These are phyloP conservation scores for Populus alba DNA, from an alignment of 345 rosid genomes.

Conservation along the genomic window DNA sequence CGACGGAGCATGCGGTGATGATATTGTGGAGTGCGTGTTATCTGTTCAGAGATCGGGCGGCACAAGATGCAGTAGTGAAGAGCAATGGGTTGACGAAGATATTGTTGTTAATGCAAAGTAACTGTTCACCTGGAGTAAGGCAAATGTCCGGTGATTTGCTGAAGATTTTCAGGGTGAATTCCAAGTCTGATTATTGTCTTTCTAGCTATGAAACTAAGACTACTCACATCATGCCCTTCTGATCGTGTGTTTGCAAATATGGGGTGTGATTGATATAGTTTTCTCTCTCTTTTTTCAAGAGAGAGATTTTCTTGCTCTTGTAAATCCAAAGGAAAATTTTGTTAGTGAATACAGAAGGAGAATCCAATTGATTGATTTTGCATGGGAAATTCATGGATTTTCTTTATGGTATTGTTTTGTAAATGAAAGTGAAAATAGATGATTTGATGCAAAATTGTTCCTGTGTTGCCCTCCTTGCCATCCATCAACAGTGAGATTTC, in stretches of 20 bases:
- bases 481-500: neutral
- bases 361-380: conserved; percentile 21
- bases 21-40: conserved; percentile 77
- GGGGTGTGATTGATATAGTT: neutral
- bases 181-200: conserved; percentile 38
- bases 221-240: conserved; percentile 88
- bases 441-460: neutral
- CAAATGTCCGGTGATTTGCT: conserved; percentile 74
- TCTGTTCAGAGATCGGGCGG: conserved; percentile 54
- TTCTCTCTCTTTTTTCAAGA: neutral
- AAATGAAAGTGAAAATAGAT: neutral
- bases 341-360: conserved; percentile 30
- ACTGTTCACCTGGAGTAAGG: conserved; percentile 62
- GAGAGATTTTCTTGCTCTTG: conserved; percentile 14
- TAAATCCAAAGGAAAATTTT: conserved; percentile 49
- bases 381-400: neutral
- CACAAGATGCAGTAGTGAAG: conserved; percentile 59
- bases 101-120: conserved; percentile 80
- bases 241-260: conserved; percentile 23
- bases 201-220: conserved; percentile 80
- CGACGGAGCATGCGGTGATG: conserved; percentile 86
- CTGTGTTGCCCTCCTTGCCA: neutral
- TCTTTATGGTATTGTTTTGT: neutral
- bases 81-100: conserved; percentile 71
- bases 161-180: conserved; percentile 55